Evolutionary conservation across 139 green algal species (phyloP), one percentile per base, ranked within the genome.

Genomic region (Tetraselmis striata): DNA sequence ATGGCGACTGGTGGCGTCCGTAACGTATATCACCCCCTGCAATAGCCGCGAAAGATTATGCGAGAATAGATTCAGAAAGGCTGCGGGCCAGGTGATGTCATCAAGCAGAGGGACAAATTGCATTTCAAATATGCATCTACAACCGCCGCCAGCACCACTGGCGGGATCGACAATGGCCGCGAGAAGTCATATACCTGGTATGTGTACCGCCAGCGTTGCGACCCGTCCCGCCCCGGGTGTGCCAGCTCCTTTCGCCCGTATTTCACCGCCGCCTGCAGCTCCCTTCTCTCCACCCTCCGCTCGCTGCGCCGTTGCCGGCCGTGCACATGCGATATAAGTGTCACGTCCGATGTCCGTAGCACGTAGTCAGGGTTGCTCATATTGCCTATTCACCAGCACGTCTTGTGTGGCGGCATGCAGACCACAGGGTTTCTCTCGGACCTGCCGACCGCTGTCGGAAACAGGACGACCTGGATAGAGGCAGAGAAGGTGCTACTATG

Each of bases 201-300:
- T 0, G 31, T 83, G 29, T 85, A 90, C 5, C 80, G 77, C 86
- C 86, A 90, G 1, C 86, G 78, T 0, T 67, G 28, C 1, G 77
- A 31, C 29, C 84, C 86, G 18, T 85, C 76, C 1, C 85, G 76
- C 22, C 80, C 83, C 1, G 84, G 83, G 28, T 89, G 83, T 0
- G 80, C 80, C 0, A 76, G 77, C 78, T 84, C 78, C 75, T 83
- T 83, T 0, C 75, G 29, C 0, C 86, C 86, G 28, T 87, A 82
- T 79, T 90, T 90, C 74, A 90, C 79, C 0, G 86, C 84, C 77
- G 84, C 84, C 30, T 90, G 81, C 29, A 88, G 78, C 27, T 86
- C 78, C 11, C 18, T 5, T 18, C 45, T 5, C 45, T 67, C 45
- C 45, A 67, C 45, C 18, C 18, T 5, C 45, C 45, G 45, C 45